Evolutionary conservation across 129 eudicot species (phyloP).

Genomic region (Ambrosia artemisiifolia): DNA sequence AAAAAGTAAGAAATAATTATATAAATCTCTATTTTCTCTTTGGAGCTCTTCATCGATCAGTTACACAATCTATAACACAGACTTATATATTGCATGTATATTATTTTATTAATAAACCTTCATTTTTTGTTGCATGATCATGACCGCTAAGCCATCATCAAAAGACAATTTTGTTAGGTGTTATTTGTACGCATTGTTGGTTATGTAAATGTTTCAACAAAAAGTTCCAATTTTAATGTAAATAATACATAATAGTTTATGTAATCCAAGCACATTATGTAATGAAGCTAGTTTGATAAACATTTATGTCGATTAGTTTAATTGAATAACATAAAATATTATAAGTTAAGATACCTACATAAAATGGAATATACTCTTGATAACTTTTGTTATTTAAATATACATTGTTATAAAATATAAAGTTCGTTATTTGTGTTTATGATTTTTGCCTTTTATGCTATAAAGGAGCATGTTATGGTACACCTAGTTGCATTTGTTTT

Average conservation of each 20-base stretch:
- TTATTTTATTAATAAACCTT: no score
- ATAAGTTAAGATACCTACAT: not conserved
- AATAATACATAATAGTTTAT: not conserved
- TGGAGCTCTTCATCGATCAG: not conserved
- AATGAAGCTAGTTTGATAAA: not conserved
- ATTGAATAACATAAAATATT: not conserved
- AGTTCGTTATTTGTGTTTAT: not conserved
- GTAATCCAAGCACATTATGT: not conserved
- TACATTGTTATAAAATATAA: not conserved
- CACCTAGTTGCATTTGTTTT: constrained; percentile 36
- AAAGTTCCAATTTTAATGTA: no score
- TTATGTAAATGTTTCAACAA: no score
- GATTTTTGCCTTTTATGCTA: constrained; percentile 15
- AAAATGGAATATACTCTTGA: not conserved
- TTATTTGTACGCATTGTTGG: no score
- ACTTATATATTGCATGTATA: no score
- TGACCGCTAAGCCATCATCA: no score
- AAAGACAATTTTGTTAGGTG: no score
- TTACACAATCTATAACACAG: no score
- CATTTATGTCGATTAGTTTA: not conserved
- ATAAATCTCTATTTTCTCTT: not conserved
- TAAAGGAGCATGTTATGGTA: constrained; percentile 33
- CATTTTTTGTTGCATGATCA: no score
- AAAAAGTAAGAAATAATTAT: not conserved
- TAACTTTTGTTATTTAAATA: not conserved